These are phyloP conservation scores for Trichopus zeylanicus DNA, from an alignment of 116 monocot species.

Conservation along the genomic window DNA sequence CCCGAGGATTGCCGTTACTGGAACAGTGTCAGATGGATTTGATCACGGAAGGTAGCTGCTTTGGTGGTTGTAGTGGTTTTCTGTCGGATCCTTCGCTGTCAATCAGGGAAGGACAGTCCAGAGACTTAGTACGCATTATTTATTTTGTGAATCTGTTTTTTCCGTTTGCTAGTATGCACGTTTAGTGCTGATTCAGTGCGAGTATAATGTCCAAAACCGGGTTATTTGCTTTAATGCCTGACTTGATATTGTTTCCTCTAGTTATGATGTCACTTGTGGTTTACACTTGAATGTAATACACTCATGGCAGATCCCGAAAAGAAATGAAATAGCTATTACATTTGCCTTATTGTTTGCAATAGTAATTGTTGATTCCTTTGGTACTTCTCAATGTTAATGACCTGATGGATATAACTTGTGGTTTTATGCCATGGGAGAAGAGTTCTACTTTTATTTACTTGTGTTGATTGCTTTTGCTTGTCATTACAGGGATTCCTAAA, in stretches of 20 bases:
- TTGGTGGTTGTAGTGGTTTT: slow-evolving; percentile 10
- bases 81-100: slow-evolving; percentile 18
- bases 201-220: no score
- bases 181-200: no score
- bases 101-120: slow-evolving; percentile 1
- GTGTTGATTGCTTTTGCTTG: background rate
- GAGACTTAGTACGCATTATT: slow-evolving; percentile 9
- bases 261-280: no score
- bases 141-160: no score
- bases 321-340: no score
- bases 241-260: no score
- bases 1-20: background rate
- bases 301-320: no score
- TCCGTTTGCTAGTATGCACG: background rate
- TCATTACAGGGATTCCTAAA: slow-evolving; percentile 25
- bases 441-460: background rate
- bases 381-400: background rate
- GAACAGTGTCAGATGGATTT: background rate
- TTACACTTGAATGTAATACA: no score
- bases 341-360: background rate
- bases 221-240: no score
- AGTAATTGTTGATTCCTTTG: background rate
- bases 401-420: background rate
- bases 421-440: no score
- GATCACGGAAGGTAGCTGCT: slow-evolving; percentile 1